Conservation (phyloP, 768 basidiomycete species). For the Cystofilobasidium capitatum region DNA sequence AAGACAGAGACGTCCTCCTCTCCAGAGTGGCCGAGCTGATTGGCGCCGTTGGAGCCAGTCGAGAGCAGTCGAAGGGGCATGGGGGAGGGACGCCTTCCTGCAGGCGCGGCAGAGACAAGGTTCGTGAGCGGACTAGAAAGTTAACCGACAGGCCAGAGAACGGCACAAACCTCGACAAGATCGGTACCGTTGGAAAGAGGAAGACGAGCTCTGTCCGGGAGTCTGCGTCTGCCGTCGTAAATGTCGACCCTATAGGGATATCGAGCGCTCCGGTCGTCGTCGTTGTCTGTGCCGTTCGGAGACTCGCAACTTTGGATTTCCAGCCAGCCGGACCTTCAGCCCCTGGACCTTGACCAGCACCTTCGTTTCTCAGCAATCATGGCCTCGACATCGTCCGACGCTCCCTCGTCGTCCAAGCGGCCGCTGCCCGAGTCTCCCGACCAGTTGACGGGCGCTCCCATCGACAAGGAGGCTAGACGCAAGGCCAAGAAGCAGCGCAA, state of each 20-base stretch:
- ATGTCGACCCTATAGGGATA: too few species aligned
- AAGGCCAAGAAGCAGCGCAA: slow-evolving; percentile 6
- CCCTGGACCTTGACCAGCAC: not conserved
- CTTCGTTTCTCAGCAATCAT: not conserved
- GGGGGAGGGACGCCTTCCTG: not conserved
- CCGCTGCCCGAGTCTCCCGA: not conserved
- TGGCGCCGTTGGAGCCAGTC: not conserved
- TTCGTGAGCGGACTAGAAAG: too few species aligned
- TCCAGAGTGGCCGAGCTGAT: not conserved
- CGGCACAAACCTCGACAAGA: too few species aligned
- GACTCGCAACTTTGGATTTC: too few species aligned
- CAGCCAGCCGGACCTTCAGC: not conserved
- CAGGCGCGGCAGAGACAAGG: too few species aligned
- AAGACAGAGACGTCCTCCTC: not conserved
- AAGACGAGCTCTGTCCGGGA: too few species aligned
- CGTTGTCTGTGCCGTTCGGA: too few species aligned
- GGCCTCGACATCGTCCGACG: not conserved
- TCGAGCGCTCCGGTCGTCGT: too few species aligned
- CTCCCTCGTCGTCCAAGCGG: not conserved
- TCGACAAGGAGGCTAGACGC: slow-evolving; percentile 1
- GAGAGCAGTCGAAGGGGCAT: not conserved
- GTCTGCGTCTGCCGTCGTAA: too few species aligned
- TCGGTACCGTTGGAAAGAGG: too few species aligned
- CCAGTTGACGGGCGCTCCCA: not conserved
- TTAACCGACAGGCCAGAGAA: too few species aligned